Percentiles rank a stretch among this genome's conserved stretches.
Conservation (phyloP, 495 filamentous ascomycete genomes). For the Hypoxylon lienhwacheense region DNA sequence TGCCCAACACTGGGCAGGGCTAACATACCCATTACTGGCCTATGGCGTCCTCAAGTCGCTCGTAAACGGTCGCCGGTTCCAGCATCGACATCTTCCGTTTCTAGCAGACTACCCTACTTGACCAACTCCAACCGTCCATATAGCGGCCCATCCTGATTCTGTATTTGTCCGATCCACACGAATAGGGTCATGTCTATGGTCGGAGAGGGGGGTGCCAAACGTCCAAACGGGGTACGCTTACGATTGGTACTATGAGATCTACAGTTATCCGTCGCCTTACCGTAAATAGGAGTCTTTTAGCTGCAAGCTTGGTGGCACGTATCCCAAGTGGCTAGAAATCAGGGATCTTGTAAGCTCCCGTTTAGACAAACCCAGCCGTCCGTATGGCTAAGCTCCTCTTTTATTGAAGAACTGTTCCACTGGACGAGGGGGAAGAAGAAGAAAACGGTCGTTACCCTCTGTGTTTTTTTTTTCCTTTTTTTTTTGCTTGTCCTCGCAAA, state of each 20-base stretch:
- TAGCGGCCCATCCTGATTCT: slow-evolving; percentile 13
- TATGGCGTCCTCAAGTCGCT: slow-evolving; percentile 14
- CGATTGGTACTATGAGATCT: slow-evolving; percentile 4
- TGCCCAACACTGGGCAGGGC: slow-evolving; percentile 40
- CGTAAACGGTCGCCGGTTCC: slow-evolving; percentile 27
- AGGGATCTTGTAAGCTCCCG: slow-evolving; percentile 26
- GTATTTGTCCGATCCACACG: slow-evolving; percentile 15
- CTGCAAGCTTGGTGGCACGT: slow-evolving; percentile 28
- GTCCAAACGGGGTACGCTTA: background rate
- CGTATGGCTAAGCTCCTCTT: slow-evolving; percentile 25
- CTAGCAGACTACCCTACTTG: slow-evolving; percentile 10
- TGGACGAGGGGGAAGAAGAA: slow-evolving; percentile 8
- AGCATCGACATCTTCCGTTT: slow-evolving; percentile 23
- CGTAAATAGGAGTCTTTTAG: slow-evolving; percentile 20
- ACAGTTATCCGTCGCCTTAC: slow-evolving; percentile 28
- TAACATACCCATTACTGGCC: slow-evolving; percentile 10
- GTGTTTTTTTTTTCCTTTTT: too few species aligned
- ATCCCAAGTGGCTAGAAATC: slow-evolving; percentile 29
- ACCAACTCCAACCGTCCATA: slow-evolving; percentile 25
- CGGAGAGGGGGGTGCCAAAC: slow-evolving; percentile 3
- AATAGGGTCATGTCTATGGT: slow-evolving; percentile 6
- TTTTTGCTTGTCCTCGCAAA: too few species aligned
- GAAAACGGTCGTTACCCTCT: slow-evolving; percentile 15
- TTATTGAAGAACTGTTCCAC: slow-evolving; percentile 21
- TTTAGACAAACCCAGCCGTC: slow-evolving; percentile 21